phyloP scores from a whole-genome alignment of 768 basidiomycete species.

The Podaxis pistillaris region DNA sequence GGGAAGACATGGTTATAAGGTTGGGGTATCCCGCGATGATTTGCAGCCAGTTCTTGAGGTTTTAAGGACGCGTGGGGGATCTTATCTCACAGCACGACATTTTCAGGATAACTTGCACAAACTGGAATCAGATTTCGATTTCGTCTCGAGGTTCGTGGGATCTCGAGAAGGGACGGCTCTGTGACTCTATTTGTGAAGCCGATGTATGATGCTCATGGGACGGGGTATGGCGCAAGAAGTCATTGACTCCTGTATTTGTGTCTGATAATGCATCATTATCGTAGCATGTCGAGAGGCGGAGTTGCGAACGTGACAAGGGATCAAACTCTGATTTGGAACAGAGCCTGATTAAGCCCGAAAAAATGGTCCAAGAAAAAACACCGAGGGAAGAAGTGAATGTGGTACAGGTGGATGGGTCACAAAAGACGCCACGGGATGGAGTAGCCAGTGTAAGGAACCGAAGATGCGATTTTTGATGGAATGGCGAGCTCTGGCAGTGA shows the following conservation, averaged over 20 bases:
- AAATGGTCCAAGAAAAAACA: neutral
- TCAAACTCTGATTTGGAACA: neutral
- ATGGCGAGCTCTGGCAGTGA: neutral
- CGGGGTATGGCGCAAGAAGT: slow-evolving; percentile 8
- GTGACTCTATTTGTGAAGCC: neutral
- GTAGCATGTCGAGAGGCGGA: neutral
- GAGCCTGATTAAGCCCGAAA: no score
- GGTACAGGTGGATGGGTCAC: neutral
- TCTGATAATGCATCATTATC: neutral
- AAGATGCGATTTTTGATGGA: neutral
- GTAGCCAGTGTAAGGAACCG: neutral
- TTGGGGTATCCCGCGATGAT: neutral
- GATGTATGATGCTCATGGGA: slow-evolving; percentile 1
- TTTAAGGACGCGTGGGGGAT: neutral
- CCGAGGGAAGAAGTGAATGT: neutral
- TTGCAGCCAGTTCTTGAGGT: neutral
- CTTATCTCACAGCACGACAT: slow-evolving; percentile 9
- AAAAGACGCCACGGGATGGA: neutral
- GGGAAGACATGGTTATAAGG: neutral
- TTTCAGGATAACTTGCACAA: neutral
- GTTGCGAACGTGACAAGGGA: neutral
- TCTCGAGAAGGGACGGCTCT: neutral
- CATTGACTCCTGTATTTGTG: neutral
- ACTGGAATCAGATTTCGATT: neutral
- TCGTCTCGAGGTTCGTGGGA: neutral